Evolutionary conservation across 768 basidiomycete species (phyloP).

Genomic region (Porpolomopsis calyptriformis): DNA sequence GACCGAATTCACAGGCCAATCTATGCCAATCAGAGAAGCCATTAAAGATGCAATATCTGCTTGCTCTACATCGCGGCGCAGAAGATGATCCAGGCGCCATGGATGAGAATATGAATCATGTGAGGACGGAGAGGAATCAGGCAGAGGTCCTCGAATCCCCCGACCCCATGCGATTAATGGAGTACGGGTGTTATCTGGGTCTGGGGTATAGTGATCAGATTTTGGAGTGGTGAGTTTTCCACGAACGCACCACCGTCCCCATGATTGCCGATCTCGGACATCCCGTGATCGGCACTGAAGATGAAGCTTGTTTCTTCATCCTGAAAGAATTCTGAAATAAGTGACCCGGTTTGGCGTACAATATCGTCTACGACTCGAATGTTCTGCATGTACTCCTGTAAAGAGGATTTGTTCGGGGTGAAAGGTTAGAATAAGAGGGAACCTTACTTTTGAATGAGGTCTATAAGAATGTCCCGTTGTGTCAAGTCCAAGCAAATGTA

Average conservation of each 20-base stretch:
- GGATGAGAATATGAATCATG: conserved; percentile 61
- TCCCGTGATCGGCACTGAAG: conserved; percentile 86
- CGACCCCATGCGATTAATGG: conserved; percentile 77
- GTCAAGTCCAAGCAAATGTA: conserved; percentile 77
- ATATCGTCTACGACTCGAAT: conserved; percentile 71
- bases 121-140: conserved; percentile 43
- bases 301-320: conserved; percentile 65
- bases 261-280: conserved; percentile 82
- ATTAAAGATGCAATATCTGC: conserved; percentile 75
- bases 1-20: conserved; percentile 76
- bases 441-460: conserved; percentile 59
- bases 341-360: conserved; percentile 51
- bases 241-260: conserved; percentile 64
- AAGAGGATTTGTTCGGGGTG: background rate
- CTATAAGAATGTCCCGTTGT: conserved; percentile 82
- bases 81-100: conserved; percentile 50
- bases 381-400: conserved; percentile 77
- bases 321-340: conserved; percentile 53
- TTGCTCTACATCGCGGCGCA: conserved; percentile 70
- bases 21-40: conserved; percentile 58
- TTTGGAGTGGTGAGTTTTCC: background rate
- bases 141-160: conserved; percentile 61
- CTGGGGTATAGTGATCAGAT: conserved; percentile 24
- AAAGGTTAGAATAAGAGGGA: background rate
- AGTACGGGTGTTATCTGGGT: conserved; percentile 82